Evolutionary conservation across 169 alveolate genomes (phyloP).

Genomic region (Theileria orientalis): DNA sequence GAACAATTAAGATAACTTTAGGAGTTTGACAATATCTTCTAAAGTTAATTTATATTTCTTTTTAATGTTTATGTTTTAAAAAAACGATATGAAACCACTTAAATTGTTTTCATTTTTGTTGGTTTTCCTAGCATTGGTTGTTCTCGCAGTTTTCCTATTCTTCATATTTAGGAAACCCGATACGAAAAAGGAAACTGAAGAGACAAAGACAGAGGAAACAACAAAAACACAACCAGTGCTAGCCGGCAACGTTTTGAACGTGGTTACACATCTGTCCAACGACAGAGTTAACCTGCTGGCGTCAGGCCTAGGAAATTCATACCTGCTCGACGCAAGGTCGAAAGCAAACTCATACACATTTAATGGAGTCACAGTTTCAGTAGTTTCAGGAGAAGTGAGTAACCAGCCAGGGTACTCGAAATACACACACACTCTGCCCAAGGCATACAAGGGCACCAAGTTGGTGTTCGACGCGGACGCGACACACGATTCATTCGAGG

Average conservation of each 20-base stretch:
- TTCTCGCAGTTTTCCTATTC: neutral
- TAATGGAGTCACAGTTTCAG: neutral
- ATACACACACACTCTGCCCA: slow-evolving; percentile 2
- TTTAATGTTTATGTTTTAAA: neutral
- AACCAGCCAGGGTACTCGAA: slow-evolving; percentile 13
- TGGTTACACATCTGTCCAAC: neutral
- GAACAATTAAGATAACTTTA: too few species aligned
- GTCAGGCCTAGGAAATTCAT: neutral
- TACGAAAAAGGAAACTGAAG: neutral
- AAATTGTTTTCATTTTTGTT: neutral
- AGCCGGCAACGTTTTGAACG: neutral
- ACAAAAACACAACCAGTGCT: neutral
- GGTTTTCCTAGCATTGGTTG: neutral
- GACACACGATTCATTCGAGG: neutral
- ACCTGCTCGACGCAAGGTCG: slow-evolving; percentile 1
- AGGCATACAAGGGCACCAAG: neutral
- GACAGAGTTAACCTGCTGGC: neutral
- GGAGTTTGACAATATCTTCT: neutral
- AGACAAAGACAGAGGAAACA: neutral
- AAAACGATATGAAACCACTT: neutral
- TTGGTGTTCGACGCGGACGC: neutral
- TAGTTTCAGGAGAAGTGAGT: neutral
- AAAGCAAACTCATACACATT: neutral
- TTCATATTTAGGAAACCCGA: neutral
- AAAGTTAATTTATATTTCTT: neutral